Base-by-base conservation (phyloP, 306 rosid species). In the Cotoneaster glaucophyllus region DNA sequence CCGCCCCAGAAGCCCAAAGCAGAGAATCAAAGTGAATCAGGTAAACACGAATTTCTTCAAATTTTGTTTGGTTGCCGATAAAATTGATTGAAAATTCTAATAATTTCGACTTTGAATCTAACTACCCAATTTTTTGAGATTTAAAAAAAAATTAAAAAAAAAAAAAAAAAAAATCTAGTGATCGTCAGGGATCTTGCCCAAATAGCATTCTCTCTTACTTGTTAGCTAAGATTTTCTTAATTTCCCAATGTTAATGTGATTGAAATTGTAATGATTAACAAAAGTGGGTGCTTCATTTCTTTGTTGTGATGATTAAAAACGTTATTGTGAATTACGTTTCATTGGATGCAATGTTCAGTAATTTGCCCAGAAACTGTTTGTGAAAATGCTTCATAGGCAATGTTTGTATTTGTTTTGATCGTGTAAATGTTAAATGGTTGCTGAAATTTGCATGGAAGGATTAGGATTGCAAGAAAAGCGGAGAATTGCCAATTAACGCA, bases 391-490 rank as follows among this genome's bases (percentile, higher is more conserved):
- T n/a, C n/a, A n/a, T n/a, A n/a, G n/a, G n/a, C n/a, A n/a, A n/a
- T n/a, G n/a, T n/a, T n/a, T n/a, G n/a, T n/a, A n/a, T n/a, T n/a
- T n/a, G n/a, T n/a, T n/a, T n/a, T n/a, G n/a, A n/a, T n/a, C n/a
- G n/a, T n/a, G n/a, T n/a, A n/a, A n/a, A n/a, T n/a, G n/a, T n/a
- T n/a, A n/a, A n/a, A n/a, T n/a, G n/a, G n/a, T n/a, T n/a, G n/a
- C n/a, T n/a, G 6, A 67, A 44, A 11, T 67, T 44, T 39, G 67
- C 37, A 61, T 50, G 31, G 67, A 9, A 3, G 68, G 18, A 41
- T 66, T 11, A 11, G 37, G 28, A 24, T 34, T 26, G 73, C 71
- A 73, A 67, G 75, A 84, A 56, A 32, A 22, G 54, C 22, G 80
- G 68, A 32, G 10, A 14, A 59, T 70, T 64, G 31, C 31, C 31